These are phyloP conservation scores for Bertia moriformis DNA, from an alignment of 2,329 filamentous ascomycete genomes.

Conservation along the genomic window DNA sequence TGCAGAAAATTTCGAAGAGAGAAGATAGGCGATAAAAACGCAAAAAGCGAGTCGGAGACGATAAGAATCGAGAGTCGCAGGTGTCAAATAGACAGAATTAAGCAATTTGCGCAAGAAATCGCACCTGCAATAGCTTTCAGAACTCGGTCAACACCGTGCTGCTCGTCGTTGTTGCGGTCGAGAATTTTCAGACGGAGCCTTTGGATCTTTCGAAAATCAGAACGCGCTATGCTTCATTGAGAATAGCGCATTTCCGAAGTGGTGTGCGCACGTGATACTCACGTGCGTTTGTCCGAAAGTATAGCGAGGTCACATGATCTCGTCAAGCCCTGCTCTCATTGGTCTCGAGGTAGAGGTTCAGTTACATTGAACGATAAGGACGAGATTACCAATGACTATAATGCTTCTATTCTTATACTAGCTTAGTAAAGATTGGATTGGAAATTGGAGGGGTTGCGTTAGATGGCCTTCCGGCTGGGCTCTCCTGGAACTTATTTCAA, in stretches of 20 bases:
- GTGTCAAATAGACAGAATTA: neutral
- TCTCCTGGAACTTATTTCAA: too few relatives aligned
- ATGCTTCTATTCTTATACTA: too few relatives aligned
- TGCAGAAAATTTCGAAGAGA: too few relatives aligned
- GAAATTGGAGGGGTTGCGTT: too few relatives aligned
- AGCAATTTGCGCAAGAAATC: conserved; percentile 1
- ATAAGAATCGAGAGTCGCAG: neutral
- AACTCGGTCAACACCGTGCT: neutral
- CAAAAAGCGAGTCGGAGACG: neutral
- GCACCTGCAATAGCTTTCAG: neutral
- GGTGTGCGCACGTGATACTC: neutral
- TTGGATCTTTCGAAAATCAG: conserved; percentile 1
- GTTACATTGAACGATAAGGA: too few relatives aligned
- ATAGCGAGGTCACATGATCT: neutral
- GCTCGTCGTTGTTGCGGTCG: neutral
- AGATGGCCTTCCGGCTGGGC: too few relatives aligned
- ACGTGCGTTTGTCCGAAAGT: neutral
- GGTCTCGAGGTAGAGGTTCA: too few relatives aligned
- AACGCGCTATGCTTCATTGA: neutral
- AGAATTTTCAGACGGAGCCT: neutral
- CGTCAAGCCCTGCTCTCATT: neutral
- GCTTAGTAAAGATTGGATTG: too few relatives aligned
- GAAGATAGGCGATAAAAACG: too few relatives aligned
- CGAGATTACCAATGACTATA: too few relatives aligned
- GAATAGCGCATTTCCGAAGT: neutral